Conservation (phyloP, 345 rosid genomes). For the Ricinus communis region DNA sequence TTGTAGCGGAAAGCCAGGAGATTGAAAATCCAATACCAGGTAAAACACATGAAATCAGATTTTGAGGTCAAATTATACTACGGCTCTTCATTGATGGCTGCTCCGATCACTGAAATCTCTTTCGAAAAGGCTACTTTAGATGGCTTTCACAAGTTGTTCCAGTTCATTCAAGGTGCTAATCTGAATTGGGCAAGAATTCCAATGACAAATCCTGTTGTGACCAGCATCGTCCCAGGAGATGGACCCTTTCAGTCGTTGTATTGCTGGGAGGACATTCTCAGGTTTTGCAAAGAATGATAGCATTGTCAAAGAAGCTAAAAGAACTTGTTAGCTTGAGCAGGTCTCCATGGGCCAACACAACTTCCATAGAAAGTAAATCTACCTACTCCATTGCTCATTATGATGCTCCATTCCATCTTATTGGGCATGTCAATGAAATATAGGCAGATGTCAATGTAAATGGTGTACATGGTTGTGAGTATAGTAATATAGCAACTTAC, state of each 20-base stretch:
- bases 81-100: conserved; percentile 59
- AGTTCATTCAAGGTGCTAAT: conserved; percentile 66
- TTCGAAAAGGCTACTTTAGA: conserved; percentile 54
- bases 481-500: conserved; percentile 33
- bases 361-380: conserved; percentile 32
- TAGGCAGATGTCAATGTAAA: conserved; percentile 56
- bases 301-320: conserved; percentile 44
- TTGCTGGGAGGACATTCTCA: conserved; percentile 63
- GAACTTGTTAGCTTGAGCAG: conserved; percentile 55
- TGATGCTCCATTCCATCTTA: conserved; percentile 51
- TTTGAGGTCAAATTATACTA: conserved; percentile 59
- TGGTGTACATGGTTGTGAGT: conserved; percentile 24
- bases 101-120: conserved; percentile 45
- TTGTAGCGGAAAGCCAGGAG: conserved; percentile 20
- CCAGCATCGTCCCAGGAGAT: conserved; percentile 62
- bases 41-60: conserved; percentile 54
- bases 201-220: conserved; percentile 59
- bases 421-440: conserved; percentile 61
- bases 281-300: conserved; percentile 54
- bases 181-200: conserved; percentile 55
- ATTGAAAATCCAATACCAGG: conserved; percentile 50
- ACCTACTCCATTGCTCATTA: conserved; percentile 70
- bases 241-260: conserved; percentile 54
- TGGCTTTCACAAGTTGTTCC: conserved; percentile 79
- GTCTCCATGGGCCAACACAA: conserved; percentile 52